A percentile compares a stretch with the other conserved stretches of the same genome.
Evolutionary conservation across 176 grass and related monocot species (phyloP).

Genomic region (Poa annua): DNA sequence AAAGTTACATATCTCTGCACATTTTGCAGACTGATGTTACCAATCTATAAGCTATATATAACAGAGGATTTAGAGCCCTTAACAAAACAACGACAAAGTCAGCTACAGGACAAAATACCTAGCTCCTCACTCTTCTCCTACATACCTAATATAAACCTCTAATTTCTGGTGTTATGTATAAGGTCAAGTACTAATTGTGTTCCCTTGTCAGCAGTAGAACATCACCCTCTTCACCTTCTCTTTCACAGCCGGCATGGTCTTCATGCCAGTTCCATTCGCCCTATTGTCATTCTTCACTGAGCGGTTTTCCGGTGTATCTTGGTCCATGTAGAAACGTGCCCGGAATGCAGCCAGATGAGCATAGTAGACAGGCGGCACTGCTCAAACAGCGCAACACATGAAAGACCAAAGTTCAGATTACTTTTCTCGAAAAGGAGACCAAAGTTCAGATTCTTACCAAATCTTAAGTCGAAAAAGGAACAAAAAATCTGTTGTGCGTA

Average conservation of each 20-base stretch:
- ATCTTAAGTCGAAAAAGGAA: background rate
- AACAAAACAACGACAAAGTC: background rate
- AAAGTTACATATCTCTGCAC: no score
- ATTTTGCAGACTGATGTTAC: no score
- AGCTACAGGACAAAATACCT: background rate
- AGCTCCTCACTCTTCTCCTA: background rate
- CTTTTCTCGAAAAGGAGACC: background rate
- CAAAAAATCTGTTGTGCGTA: background rate
- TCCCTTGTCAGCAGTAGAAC: conserved; percentile 62
- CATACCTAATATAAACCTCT: conserved; percentile 41
- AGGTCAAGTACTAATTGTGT: conserved; percentile 14
- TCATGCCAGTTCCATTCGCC: conserved; percentile 42
- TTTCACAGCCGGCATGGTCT: conserved; percentile 57
- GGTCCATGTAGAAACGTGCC: conserved; percentile 78
- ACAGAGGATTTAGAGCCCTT: background rate
- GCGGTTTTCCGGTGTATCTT: conserved; percentile 33
- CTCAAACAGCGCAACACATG: conserved; percentile 28
- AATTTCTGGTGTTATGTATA: conserved; percentile 45
- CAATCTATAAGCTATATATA: conserved; percentile 2
- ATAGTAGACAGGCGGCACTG: conserved; percentile 74
- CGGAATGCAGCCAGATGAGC: conserved; percentile 77
- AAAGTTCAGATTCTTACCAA: background rate
- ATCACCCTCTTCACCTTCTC: conserved; percentile 84
- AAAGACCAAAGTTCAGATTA: conserved; percentile 15
- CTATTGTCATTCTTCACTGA: conserved; percentile 36